Base-by-base conservation (phyloP, 2,329 filamentous ascomycete genomes). In the Epichloe hybrida region DNA sequence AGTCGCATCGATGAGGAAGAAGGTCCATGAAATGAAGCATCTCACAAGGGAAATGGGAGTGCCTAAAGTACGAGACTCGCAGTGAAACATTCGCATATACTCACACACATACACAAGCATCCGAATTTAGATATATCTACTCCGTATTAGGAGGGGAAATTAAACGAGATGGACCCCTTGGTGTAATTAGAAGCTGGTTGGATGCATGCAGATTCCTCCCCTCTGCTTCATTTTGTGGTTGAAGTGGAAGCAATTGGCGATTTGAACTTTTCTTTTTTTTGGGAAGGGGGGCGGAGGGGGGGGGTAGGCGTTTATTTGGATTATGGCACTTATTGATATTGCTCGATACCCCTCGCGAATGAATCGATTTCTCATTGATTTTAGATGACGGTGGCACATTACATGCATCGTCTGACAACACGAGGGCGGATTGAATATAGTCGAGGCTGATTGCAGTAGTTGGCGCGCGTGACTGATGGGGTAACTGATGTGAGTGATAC, bases 1-100 rank as follows among this genome's bases (percentile, higher is more conserved):
- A 61, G 62, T 40, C 59, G 64, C 31, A 69, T 69, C 48, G 65
- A 69, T 41, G 67, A 69, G 55, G 67, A 69, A 51, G 65, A 64
- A 39, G 56, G 60, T 41, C 42, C 39, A 20, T 48, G 36, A 46
- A n/a, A n/a, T 45, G 5, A 5, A 27, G 36, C 20, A 35, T 39
- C 2, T 17, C 20, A 13, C 27, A 39, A 13, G 7, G 36, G 35
- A 38, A 12, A 47, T 11, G 4, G 7, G 13, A 27, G 8, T 31
- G 3, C 8, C n/a, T 4, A 11, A 11, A 47, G 15, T 5, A 23
- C 31, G 21, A 38, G 45, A 39, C 5, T 36, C 21, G 35, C 35
- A 21, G 15, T 11, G 35, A 36, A 20, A 17, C 27, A 5, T 23
- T 23, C 3, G 35, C 13, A 47, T 27, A 31, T 27, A 13, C 45